Base-by-base conservation (phyloP, 2,329 filamentous ascomycete genomes). In the Cercospora beticola region DNA sequence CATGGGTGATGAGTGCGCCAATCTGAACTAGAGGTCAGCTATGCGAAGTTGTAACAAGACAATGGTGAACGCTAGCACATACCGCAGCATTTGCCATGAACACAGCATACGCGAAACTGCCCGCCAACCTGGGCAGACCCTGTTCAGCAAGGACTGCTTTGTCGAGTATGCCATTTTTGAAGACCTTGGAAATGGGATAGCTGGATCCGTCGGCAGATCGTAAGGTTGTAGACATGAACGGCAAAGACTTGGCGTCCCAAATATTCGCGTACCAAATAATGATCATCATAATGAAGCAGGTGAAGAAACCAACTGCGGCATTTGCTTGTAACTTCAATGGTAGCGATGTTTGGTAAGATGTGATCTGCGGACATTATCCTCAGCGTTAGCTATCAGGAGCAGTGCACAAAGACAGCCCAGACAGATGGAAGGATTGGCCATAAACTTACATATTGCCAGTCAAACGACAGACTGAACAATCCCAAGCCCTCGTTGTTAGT, bases 41-140 rank as follows among this genome's bases (percentile, higher is more conserved):
- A 43, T 23, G 62, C 5, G 30, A 18, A 36, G 1, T 21, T 28
- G 10, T 6, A 21, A n/a, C 6, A 18, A 28, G 18, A 26, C 12
- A 23, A 52, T 8, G 5, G 12, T 31, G n/a, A 18, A 8, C 2
- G 12, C 33, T 23, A 40, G 18, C 6, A 68, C 72, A 68, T 64
- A 72, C 72, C 33, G 86, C 85, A 69, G 84, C 83, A 75, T 87
- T 87, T 2, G 85, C 84, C 79, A 87, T 87, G 69, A 88, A 83
- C 79, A 87, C 81, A 3, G 67, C 68, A 43, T 73, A 75, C 4
- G 69, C 71, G 71, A 87, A 87, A 0, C 76, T 81, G 1, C 84
- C 85, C 0, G 82, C 82, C 2, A 88, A 74, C 7, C 74, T 80
- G 0, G 86, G 86, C 2, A 83, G 68, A 1, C 86, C 86, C 60